These are phyloP conservation scores for Coemansia sp. DNA, from an alignment of 192 early-diverging fungal genomes.

Conservation along the genomic window DNA sequence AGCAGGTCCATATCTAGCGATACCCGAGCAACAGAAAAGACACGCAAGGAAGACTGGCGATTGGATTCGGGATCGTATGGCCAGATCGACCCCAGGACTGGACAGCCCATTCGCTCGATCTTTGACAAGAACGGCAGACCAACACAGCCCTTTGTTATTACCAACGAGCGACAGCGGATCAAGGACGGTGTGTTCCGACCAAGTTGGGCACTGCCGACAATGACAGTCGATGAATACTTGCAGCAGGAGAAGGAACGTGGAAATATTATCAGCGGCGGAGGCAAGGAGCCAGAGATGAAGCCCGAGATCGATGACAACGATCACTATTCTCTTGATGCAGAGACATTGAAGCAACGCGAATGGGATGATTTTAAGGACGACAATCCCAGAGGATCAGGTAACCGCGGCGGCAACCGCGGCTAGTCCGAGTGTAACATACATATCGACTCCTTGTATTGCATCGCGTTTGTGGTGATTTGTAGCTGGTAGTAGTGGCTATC, in stretches of 20 bases:
- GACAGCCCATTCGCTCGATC: slow-evolving; percentile 14
- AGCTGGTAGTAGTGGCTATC: too few relatives aligned
- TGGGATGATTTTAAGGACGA: slow-evolving; percentile 92
- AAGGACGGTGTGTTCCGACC: slow-evolving; percentile 82
- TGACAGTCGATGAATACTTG: slow-evolving; percentile 95
- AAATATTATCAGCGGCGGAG: slow-evolving; percentile 85
- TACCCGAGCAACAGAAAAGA: not conserved
- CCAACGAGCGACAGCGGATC: slow-evolving; percentile 70
- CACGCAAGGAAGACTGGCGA: slow-evolving; percentile 31
- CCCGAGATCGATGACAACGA: slow-evolving; percentile 71
- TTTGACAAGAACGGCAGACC: slow-evolving; percentile 53
- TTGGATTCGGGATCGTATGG: slow-evolving; percentile 57
- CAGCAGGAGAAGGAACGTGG: slow-evolving; percentile 83
- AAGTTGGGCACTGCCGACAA: slow-evolving; percentile 87
- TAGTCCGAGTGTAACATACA: not conserved
- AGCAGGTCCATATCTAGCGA: slow-evolving; percentile 7
- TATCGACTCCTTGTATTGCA: not conserved
- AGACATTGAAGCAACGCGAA: slow-evolving; percentile 77
- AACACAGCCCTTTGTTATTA: slow-evolving; percentile 87
- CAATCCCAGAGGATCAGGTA: slow-evolving; percentile 74
- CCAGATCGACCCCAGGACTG: slow-evolving; percentile 23
- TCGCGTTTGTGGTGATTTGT: not conserved
- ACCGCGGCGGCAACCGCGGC: slow-evolving; percentile 53
- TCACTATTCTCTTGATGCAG: slow-evolving; percentile 78
- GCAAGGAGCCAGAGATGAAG: slow-evolving; percentile 70